phyloP scores from a whole-genome alignment of 2,329 filamentous ascomycete species.

The Cordyceps militaris region DNA sequence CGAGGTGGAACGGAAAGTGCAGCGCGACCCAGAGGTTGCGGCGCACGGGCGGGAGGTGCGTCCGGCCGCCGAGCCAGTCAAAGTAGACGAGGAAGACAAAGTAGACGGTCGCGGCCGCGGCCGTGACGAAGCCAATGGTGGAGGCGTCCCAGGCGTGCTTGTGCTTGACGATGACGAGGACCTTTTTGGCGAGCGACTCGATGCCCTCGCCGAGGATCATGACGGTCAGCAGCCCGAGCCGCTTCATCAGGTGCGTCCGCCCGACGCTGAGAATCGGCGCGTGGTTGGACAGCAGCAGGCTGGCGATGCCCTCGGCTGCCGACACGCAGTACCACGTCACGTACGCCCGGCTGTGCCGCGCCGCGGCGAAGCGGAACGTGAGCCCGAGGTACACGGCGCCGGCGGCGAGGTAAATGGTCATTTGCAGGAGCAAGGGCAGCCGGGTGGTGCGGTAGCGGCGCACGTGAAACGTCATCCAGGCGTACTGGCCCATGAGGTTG shows the following conservation, averaged over 20 bases:
- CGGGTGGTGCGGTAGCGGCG: slow-evolving; percentile 32
- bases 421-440: slow-evolving; percentile 29
- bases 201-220: slow-evolving; percentile 62
- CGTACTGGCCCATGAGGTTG: slow-evolving; percentile 47
- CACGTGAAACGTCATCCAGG: slow-evolving; percentile 37
- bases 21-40: slow-evolving; percentile 52
- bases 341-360: slow-evolving; percentile 28
- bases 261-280: slow-evolving; percentile 54
- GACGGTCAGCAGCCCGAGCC: slow-evolving; percentile 56
- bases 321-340: slow-evolving; percentile 48
- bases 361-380: slow-evolving; percentile 30
- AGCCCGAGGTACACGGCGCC: slow-evolving; percentile 35
- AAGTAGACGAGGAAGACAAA: slow-evolving; percentile 43
- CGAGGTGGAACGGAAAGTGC: slow-evolving; percentile 58
- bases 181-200: slow-evolving; percentile 47
- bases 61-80: slow-evolving; percentile 54
- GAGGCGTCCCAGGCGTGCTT: slow-evolving; percentile 32
- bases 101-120: slow-evolving; percentile 36
- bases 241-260: slow-evolving; percentile 55
- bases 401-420: slow-evolving; percentile 27
- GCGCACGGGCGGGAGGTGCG: slow-evolving; percentile 47
- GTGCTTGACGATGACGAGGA: slow-evolving; percentile 43
- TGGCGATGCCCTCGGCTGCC: slow-evolving; percentile 42
- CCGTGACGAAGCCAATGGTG: slow-evolving; percentile 34
- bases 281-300: slow-evolving; percentile 45